These are phyloP conservation scores for Starmerella geochares DNA, from an alignment of 805 yeast genomes.

Conservation along the genomic window DNA sequence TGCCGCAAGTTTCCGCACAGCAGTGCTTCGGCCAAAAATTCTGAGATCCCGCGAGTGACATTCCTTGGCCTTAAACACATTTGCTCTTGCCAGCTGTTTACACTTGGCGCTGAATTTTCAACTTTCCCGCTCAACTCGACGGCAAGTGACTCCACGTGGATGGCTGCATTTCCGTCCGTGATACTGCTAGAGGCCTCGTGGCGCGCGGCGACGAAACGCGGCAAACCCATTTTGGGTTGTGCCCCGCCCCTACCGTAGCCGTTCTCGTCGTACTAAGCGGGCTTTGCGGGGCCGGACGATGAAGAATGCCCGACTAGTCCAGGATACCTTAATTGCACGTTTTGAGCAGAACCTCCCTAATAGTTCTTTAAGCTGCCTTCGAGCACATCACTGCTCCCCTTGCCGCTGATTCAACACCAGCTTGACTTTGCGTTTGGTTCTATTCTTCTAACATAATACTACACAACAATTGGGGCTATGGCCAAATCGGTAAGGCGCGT, in stretches of 20 bases:
- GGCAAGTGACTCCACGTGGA: conserved; percentile 5
- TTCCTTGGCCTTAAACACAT: no score
- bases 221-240: not conserved
- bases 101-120: not conserved
- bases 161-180: not conserved
- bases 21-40: not conserved
- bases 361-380: no score
- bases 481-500: conserved; percentile 28
- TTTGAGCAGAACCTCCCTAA: no score
- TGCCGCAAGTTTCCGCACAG: not conserved
- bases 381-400: no score
- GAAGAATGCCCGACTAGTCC: no score
- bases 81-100: no score
- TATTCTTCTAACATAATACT: no score
- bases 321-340: no score
- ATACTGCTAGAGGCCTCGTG: not conserved
- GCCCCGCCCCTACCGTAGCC: not conserved
- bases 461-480: conserved; percentile 20
- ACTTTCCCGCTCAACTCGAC: not conserved
- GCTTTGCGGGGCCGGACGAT: no score
- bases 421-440: no score
- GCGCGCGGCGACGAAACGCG: not conserved
- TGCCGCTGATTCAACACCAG: not conserved
- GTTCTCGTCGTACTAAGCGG: no score
- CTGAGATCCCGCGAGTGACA: not conserved